Base-by-base conservation (phyloP, 805 yeast genomes). In the Pichia eremophila region DNA sequence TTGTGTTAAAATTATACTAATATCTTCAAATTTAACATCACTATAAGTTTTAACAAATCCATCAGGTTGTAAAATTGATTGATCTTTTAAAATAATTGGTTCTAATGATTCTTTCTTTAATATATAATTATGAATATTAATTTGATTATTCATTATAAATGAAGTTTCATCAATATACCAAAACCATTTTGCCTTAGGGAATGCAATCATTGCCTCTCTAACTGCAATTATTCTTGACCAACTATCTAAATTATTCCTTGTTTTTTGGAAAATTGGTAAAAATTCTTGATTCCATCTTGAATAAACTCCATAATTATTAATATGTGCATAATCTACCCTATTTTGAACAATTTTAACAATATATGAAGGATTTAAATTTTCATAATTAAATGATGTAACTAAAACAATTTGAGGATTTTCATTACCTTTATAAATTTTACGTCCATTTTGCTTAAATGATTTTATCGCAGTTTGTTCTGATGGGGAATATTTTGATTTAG, bases 181-280 rank as follows among this genome's bases (percentile, higher is more conserved):
- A 59, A 90, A 82, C 72, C 87, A 84, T 62, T 86, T 79, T n/a
- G 96, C 85, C 43, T 81, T 71, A 1, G 98, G 98, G 70, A 89
- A 89, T 0, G 95, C 93, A 62, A 77, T 78, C 83, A 91, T 80
- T n/a, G 98, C 97, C 40, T 90, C 93, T 51, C 95, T 75, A 61
- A 87, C 63, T 39, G 81, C 63, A 48, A 77, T 75, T 29, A 82
- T 58, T 53, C 81, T 78, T 32, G 79, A 74, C 93, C 95, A 85
- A 29, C 71, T 66, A 48, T 68, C 68, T 4, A 44, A 32, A 54
- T 78, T 65, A 52, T 66, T 63, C 50, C 69, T 65, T 56, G 72
- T 63, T 36, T 72, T 71, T 47, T 77, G 72, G 48, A 83, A 56
- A 15, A 73, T 55, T 8, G 91, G 90, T 17, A 77, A 59, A 64